These are phyloP conservation scores for Orbilia javanica DNA, from an alignment of 2,329 filamentous ascomycete genomes.

Conservation along the genomic window DNA sequence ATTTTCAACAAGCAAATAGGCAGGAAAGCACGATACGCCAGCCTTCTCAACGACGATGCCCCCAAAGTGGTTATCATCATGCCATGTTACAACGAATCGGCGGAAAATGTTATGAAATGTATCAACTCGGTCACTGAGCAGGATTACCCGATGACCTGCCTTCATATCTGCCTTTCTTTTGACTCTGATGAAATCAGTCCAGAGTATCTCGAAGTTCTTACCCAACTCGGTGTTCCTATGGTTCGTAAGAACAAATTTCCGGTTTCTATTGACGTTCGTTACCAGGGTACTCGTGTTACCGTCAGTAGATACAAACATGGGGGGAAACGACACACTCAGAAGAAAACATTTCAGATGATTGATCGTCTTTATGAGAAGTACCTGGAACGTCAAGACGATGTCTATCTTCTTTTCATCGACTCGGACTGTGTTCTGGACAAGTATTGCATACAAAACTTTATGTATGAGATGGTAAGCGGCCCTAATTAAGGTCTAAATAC, in stretches of 20 bases:
- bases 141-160: slow-evolving; percentile 90
- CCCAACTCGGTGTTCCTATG: slow-evolving; percentile 83
- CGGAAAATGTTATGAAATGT: slow-evolving; percentile 84
- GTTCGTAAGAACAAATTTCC: slow-evolving; percentile 80
- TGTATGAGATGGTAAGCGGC: slow-evolving; percentile 83
- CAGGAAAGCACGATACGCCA: slow-evolving; percentile 82
- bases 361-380: slow-evolving; percentile 92
- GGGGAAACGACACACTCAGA: slow-evolving; percentile 93
- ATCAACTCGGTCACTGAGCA: slow-evolving; percentile 92
- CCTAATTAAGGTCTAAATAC: background rate
- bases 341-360: slow-evolving; percentile 90
- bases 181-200: slow-evolving; percentile 92
- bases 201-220: slow-evolving; percentile 86
- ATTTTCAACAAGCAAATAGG: slow-evolving; percentile 89
- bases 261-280: slow-evolving; percentile 88
- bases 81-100: slow-evolving; percentile 95
- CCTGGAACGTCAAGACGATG: slow-evolving; percentile 85
- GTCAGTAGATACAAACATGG: slow-evolving; percentile 93
- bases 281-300: slow-evolving; percentile 85
- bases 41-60: slow-evolving; percentile 86
- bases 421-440: slow-evolving; percentile 95
- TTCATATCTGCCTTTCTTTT: slow-evolving; percentile 95
- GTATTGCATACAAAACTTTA: slow-evolving; percentile 94
- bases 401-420: slow-evolving; percentile 97
- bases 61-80: slow-evolving; percentile 97